phyloP scores from a whole-genome alignment of 257 asterid species.

The Prunella vulgaris region DNA sequence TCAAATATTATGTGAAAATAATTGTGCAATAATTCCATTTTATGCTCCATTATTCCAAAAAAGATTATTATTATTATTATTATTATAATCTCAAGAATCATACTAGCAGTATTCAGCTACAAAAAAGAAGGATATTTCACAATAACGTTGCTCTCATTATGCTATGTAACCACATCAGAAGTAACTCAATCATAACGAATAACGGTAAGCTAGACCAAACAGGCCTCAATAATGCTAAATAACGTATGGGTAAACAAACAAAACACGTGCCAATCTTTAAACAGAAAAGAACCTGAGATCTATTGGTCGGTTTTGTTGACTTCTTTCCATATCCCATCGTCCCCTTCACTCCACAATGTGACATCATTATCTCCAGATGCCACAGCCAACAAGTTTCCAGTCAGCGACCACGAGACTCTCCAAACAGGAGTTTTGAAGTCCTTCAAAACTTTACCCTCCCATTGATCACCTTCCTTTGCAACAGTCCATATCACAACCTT shows the following conservation, averaged over 20 bases:
- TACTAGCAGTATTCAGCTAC: neutral
- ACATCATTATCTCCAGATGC: constrained; percentile 73
- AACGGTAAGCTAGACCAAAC: constrained; percentile 14
- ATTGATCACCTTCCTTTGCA: constrained; percentile 68
- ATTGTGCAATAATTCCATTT: neutral
- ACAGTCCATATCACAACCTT: constrained; percentile 79
- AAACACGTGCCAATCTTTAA: constrained; percentile 1
- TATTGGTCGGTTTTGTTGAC: constrained; percentile 51
- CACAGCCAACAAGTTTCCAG: constrained; percentile 78
- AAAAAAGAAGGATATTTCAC: neutral
- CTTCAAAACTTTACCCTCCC: constrained; percentile 74
- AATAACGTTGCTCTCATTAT: neutral
- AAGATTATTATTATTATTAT: neutral
- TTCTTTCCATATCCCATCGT: constrained; percentile 83
- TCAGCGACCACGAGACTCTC: constrained; percentile 91
- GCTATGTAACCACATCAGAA: neutral
- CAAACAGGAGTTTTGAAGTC: constrained; percentile 75
- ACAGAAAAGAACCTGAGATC: constrained; percentile 16
- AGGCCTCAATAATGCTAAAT: constrained; percentile 8
- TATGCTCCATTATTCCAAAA: neutral
- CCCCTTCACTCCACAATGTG: constrained; percentile 81
- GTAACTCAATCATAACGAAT: constrained; percentile 23
- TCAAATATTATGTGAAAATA: neutral
- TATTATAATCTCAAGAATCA: neutral
- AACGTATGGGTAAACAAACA: constrained; percentile 21